A percentile compares a stretch with the other conserved stretches of the same genome.
Conservation (phyloP, 257 asterid genomes). For the Knoxia roxburghii region DNA sequence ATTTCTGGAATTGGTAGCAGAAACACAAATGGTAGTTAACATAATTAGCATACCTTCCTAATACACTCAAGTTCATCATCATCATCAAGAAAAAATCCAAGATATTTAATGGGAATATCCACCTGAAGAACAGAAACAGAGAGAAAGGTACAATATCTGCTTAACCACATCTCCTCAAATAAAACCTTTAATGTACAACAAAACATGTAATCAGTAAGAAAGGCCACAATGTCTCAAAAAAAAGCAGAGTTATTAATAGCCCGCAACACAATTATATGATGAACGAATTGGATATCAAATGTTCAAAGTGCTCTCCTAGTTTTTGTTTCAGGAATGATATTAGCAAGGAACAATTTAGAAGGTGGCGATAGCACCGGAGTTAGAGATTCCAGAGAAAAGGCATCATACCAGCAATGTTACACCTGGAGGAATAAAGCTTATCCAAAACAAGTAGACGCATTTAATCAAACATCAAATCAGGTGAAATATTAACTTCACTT, state of each 20-base stretch:
- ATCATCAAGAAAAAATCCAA: conserved; percentile 89
- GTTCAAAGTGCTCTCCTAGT: neutral
- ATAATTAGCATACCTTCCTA: conserved; percentile 36
- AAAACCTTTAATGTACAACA: neutral
- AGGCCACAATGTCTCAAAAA: neutral
- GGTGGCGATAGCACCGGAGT: neutral
- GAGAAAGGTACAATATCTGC: neutral
- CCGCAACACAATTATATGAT: neutral
- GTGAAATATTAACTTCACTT: neutral
- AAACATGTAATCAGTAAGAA: neutral
- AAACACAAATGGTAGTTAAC: neutral
- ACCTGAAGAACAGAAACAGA: conserved; percentile 40
- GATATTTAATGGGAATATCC: conserved; percentile 82
- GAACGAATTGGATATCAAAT: neutral
- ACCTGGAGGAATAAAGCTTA: neutral
- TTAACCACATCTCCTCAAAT: neutral
- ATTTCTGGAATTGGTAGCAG: neutral
- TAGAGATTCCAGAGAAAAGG: neutral
- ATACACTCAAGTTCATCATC: conserved; percentile 73
- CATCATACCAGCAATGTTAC: neutral
- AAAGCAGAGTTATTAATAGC: neutral
- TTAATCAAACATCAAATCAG: neutral
- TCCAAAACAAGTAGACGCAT: neutral
- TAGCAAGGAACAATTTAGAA: neutral
- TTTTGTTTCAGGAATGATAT: neutral